Conservation (phyloP, 1,139 yeast species). For the Debaryomycetaceae sp. region DNA sequence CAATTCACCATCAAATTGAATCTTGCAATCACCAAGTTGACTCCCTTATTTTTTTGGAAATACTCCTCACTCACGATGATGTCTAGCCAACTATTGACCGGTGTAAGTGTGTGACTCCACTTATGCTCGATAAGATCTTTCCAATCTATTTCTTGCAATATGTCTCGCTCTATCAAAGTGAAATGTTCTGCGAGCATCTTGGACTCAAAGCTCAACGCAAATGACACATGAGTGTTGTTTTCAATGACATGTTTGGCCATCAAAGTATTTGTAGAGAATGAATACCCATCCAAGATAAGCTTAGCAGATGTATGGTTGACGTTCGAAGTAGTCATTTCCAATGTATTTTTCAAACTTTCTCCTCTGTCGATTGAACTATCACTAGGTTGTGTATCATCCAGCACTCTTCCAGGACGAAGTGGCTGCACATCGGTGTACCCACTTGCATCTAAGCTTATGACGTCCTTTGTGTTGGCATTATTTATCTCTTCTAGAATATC, state of each 20-base stretch:
- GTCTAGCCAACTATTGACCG: constrained; percentile 86
- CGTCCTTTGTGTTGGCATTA: constrained; percentile 41
- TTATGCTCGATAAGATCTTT: constrained; percentile 75
- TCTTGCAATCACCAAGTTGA: constrained; percentile 80
- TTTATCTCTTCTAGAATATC: constrained; percentile 40
- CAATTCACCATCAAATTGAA: constrained; percentile 89
- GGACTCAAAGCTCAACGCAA: constrained; percentile 70
- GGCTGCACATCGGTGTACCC: constrained; percentile 26
- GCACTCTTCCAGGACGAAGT: constrained; percentile 18
- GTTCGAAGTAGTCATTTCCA: background rate
- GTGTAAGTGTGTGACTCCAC: constrained; percentile 65
- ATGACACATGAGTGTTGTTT: constrained; percentile 63
- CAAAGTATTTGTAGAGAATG: constrained; percentile 26
- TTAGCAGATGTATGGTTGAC: constrained; percentile 25
- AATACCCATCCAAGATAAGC: constrained; percentile 34
- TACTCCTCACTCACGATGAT: constrained; percentile 61
- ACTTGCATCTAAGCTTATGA: constrained; percentile 22
- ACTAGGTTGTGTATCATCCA: background rate
- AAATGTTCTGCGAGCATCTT: constrained; percentile 69
- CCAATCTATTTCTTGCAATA: constrained; percentile 87
- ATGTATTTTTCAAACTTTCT: background rate
- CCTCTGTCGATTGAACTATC: background rate
- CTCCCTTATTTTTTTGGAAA: constrained; percentile 55
- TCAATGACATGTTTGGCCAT: constrained; percentile 36
- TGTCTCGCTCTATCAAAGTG: constrained; percentile 82